These are phyloP conservation scores for Cyberlindnera nakhonratchasimensis DNA, from an alignment of 805 yeast species.

Conservation along the genomic window DNA sequence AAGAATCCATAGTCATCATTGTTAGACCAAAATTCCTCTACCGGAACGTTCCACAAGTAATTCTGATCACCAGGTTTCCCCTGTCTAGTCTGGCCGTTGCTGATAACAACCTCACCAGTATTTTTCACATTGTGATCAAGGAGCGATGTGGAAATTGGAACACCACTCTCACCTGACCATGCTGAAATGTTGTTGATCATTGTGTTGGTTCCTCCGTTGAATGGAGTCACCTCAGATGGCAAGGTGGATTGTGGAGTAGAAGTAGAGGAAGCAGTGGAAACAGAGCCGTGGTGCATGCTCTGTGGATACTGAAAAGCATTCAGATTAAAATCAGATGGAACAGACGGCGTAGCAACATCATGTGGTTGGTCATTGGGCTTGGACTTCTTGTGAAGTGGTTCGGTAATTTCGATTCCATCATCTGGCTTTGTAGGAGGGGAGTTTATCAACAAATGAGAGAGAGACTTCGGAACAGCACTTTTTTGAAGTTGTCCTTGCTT, in stretches of 20 bases:
- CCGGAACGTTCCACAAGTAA: slow-evolving; percentile 31
- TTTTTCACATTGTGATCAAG: slow-evolving; percentile 22
- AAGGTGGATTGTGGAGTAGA: slow-evolving; percentile 18
- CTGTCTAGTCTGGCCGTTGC: slow-evolving; percentile 1
- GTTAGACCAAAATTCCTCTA: slow-evolving; percentile 47
- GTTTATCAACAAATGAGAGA: slow-evolving; percentile 46
- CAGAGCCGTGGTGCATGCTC: slow-evolving; percentile 9
- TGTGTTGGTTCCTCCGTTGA: slow-evolving; percentile 46
- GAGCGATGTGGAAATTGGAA: slow-evolving; percentile 23
- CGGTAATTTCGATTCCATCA: slow-evolving; percentile 8
- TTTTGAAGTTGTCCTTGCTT: slow-evolving; percentile 50
- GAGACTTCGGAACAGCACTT: slow-evolving; percentile 50
- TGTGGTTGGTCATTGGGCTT: not conserved
- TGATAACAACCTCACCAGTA: slow-evolving; percentile 7
- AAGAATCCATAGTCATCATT: slow-evolving; percentile 47
- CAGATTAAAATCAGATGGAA: slow-evolving; percentile 18
- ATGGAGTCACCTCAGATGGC: slow-evolving; percentile 22
- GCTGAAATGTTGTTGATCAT: slow-evolving; percentile 60
- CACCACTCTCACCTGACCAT: slow-evolving; percentile 52
- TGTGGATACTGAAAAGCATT: slow-evolving; percentile 21
- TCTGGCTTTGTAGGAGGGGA: slow-evolving; percentile 35
- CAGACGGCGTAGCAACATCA: slow-evolving; percentile 7
- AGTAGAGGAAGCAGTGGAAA: slow-evolving; percentile 11
- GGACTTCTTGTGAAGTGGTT: slow-evolving; percentile 15
- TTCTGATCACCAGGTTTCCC: slow-evolving; percentile 10